These are phyloP conservation scores for Taphrina betulina DNA, from an alignment of 1,139 yeast species.

Conservation along the genomic window DNA sequence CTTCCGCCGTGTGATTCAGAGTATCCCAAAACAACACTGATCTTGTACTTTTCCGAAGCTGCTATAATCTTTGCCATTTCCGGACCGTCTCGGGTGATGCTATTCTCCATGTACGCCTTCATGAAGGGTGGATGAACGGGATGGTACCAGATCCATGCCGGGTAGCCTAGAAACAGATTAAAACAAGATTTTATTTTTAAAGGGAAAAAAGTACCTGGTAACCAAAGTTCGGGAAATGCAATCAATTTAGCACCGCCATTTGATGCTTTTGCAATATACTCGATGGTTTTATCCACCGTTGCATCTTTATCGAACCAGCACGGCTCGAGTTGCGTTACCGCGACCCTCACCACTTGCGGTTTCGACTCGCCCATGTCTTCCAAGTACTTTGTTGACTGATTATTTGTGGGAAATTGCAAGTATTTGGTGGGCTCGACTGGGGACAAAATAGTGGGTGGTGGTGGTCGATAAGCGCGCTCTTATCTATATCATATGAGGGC, in stretches of 20 bases:
- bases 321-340: constrained; percentile 5
- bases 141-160: too few species aligned
- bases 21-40: constrained; percentile 3
- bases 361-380: not conserved
- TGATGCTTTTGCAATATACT: constrained; percentile 1
- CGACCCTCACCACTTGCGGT: not conserved
- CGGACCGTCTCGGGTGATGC: not conserved
- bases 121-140: too few species aligned
- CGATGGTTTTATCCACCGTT: not conserved
- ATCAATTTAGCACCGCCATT: not conserved
- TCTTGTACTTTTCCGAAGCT: not conserved
- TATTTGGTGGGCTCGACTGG: too few species aligned
- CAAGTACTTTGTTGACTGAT: not conserved
- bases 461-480: too few species aligned
- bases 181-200: too few species aligned
- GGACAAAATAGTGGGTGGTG: too few species aligned
- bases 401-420: too few species aligned
- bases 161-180: too few species aligned
- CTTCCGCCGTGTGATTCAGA: constrained; percentile 2
- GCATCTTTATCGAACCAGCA: constrained; percentile 1
- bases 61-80: not conserved
- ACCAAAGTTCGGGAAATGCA: constrained; percentile 8
- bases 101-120: not conserved
- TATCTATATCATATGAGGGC: too few species aligned
- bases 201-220: too few species aligned